Percentiles rank a stretch among this genome's conserved stretches.
Conservation (phyloP, 495 filamentous ascomycete genomes). For the Trichoderma asperelloides region DNA sequence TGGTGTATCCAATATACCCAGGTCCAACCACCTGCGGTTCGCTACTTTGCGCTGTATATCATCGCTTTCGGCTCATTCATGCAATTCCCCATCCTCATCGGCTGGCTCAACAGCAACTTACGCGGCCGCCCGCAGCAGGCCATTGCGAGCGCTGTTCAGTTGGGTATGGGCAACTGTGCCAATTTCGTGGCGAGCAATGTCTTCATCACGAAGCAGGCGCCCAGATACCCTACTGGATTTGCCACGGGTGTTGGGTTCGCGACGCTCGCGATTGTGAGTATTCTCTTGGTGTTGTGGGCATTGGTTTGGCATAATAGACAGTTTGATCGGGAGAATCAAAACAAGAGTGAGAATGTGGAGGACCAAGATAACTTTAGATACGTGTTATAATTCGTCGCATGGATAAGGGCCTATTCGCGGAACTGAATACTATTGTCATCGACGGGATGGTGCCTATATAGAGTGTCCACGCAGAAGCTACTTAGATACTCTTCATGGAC, state of each 20-base stretch:
- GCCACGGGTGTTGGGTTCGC: constrained; percentile 21
- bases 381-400: neutral
- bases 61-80: constrained; percentile 3
- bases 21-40: neutral
- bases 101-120: neutral
- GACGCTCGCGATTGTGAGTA: constrained; percentile 1
- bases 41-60: constrained; percentile 7
- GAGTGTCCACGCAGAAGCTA: neutral
- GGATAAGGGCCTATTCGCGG: too few species aligned
- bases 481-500: too few species aligned
- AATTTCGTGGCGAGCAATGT: constrained; percentile 49
- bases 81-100: neutral
- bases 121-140: constrained; percentile 1
- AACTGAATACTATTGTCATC: too few species aligned
- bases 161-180: constrained; percentile 33
- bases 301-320: neutral
- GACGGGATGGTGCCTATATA: too few species aligned
- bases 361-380: neutral
- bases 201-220: constrained; percentile 35
- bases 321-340: neutral
- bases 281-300: neutral
- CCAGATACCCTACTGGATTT: constrained; percentile 38
- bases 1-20: constrained; percentile 6
- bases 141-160: constrained; percentile 7
- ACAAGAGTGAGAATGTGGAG: neutral